Evolutionary conservation across 2,329 filamentous ascomycete genomes (phyloP).

Genomic region (Aspergillus sojae): DNA sequence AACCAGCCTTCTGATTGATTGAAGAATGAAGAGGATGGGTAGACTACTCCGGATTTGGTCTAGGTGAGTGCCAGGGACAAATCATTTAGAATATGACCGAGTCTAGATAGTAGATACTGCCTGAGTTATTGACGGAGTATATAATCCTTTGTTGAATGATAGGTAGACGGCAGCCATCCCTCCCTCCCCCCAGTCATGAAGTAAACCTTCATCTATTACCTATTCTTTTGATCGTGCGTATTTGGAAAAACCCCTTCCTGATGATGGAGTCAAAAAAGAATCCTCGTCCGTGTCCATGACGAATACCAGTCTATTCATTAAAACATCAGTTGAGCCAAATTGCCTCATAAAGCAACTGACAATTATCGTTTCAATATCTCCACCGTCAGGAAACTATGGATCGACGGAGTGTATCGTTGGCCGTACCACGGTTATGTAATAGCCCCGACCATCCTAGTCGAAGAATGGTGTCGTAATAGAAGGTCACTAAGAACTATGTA

Average conservation of each 20-base stretch:
- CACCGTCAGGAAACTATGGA: neutral
- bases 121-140: neutral
- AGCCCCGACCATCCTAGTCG: neutral
- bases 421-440: slow-evolving; percentile 4
- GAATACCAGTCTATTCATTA: neutral
- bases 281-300: neutral
- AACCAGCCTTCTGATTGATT: neutral
- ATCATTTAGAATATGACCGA: neutral
- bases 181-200: neutral
- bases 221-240: neutral
- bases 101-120: neutral
- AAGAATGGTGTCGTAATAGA: slow-evolving; percentile 18
- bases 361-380: neutral
- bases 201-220: neutral
- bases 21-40: neutral
- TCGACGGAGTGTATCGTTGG: neutral
- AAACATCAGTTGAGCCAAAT: neutral
- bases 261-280: neutral
- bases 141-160: neutral
- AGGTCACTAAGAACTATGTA: neutral
- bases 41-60: neutral
- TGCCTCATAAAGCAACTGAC: neutral
- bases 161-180: neutral
- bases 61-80: neutral
- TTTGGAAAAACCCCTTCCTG: neutral